Conservation (phyloP, 2,329 filamentous ascomycete species). For the Knufia petricola region DNA sequence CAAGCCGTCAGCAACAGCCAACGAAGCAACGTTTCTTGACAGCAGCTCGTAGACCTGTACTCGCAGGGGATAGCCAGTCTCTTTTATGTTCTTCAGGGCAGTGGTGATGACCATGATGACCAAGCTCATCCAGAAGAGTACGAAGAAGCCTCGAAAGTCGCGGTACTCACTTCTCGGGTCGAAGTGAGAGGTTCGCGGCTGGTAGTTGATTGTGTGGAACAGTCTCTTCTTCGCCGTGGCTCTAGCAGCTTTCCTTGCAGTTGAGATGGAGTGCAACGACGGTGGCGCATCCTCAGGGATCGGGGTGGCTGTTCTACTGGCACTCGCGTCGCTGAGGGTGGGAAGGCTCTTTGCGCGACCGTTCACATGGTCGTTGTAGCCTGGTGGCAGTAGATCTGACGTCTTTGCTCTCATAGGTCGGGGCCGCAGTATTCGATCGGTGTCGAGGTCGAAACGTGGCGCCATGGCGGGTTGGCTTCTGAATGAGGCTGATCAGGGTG, state of each 20-base stretch:
- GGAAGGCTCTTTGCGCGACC: neutral
- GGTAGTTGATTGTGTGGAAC: constrained; percentile 89
- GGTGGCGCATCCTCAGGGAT: constrained; percentile 85
- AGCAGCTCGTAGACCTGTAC: constrained; percentile 83
- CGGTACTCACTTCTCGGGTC: constrained; percentile 84
- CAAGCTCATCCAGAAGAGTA: constrained; percentile 93
- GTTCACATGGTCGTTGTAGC: neutral
- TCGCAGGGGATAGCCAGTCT: constrained; percentile 77
- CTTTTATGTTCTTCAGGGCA: constrained; percentile 86
- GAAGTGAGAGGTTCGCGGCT: constrained; percentile 86
- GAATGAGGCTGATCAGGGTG: neutral
- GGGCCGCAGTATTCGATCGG: constrained; percentile 4
- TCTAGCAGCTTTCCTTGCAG: constrained; percentile 71
- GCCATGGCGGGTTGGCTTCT: neutral
- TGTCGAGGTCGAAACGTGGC: neutral
- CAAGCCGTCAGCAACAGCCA: constrained; percentile 69
- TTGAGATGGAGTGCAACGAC: constrained; percentile 76
- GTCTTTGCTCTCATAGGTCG: neutral
- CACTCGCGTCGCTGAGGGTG: neutral
- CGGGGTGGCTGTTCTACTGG: constrained; percentile 72
- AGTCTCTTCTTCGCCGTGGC: constrained; percentile 71
- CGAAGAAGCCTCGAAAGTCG: constrained; percentile 96
- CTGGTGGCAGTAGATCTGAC: neutral
- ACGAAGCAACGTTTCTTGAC: constrained; percentile 77
- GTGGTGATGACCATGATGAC: constrained; percentile 95